Evolutionary conservation across 768 basidiomycete genomes (phyloP).

Genomic region (Mycena metata): DNA sequence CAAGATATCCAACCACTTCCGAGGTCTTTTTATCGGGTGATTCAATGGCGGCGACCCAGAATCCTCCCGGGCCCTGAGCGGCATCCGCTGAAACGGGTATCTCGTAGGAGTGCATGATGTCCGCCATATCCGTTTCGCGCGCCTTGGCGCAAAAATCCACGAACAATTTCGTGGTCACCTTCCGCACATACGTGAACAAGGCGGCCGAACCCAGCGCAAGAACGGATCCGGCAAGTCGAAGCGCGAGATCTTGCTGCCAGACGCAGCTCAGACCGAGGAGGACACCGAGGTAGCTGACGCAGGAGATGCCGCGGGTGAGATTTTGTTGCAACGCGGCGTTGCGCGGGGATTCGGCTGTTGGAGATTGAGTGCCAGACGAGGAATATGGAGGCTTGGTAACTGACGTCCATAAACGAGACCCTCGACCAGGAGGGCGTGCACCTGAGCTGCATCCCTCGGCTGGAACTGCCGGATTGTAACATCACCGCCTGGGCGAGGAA

Average conservation of each 20-base stretch:
- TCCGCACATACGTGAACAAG: conserved; percentile 8
- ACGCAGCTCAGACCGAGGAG: background rate
- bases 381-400: background rate
- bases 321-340: conserved; percentile 11
- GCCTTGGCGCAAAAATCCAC: conserved; percentile 15
- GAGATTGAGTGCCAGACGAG: background rate
- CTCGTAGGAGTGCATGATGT: conserved; percentile 33
- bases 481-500: background rate
- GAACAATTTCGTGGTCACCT: background rate
- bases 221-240: background rate
- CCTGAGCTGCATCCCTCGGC: conserved; percentile 14
- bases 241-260: background rate
- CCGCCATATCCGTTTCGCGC: conserved; percentile 23
- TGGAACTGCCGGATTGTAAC: conserved; percentile 23
- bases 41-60: conserved; percentile 44
- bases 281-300: conserved; percentile 3
- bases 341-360: conserved; percentile 25
- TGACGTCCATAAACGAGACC: conserved; percentile 29
- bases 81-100: conserved; percentile 11
- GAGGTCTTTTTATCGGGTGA: conserved; percentile 19
- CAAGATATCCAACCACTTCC: conserved; percentile 41
- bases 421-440: conserved; percentile 23
- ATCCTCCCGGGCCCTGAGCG: conserved; percentile 35
- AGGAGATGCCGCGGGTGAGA: conserved; percentile 3
- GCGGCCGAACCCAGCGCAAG: background rate